These are phyloP conservation scores for Trypanosoma rangeli DNA, from an alignment of 208 protist species.

Conservation along the genomic window DNA sequence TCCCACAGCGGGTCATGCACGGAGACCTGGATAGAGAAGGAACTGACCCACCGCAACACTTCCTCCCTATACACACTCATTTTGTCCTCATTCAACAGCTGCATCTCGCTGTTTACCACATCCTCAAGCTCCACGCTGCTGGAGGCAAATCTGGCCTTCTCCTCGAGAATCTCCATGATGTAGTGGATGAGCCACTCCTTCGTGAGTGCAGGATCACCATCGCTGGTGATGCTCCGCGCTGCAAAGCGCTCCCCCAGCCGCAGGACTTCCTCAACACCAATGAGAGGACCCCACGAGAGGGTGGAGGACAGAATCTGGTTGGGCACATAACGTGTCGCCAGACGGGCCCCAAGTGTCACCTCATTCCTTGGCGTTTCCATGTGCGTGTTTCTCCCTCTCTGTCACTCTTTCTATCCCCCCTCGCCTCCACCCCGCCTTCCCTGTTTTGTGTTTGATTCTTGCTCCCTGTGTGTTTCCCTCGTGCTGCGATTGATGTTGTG, in stretches of 20 bases:
- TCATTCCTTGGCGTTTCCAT: neutral
- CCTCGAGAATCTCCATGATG: slow-evolving; percentile 42
- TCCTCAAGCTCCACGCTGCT: neutral
- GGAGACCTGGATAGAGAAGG: slow-evolving; percentile 16
- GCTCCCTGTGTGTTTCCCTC: neutral
- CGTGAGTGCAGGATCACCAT: slow-evolving; percentile 49
- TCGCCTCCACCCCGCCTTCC: neutral
- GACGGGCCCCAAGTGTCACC: slow-evolving; percentile 39
- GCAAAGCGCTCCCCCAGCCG: slow-evolving; percentile 7
- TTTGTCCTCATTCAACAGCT: neutral
- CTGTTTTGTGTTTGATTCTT: neutral
- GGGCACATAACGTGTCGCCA: slow-evolving; percentile 73
- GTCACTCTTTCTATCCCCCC: neutral
- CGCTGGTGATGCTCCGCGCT: slow-evolving; percentile 27
- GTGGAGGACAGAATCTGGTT: slow-evolving; percentile 63
- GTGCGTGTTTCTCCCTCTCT: too few relatives aligned
- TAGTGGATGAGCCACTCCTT: slow-evolving; percentile 66
- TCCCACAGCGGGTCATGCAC: slow-evolving; percentile 24
- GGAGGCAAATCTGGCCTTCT: slow-evolving; percentile 10
- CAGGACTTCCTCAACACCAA: slow-evolving; percentile 54
- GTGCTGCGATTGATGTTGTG: neutral
- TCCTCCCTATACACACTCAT: slow-evolving; percentile 7
- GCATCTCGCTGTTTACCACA: neutral
- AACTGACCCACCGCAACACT: slow-evolving; percentile 22
- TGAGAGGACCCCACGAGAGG: slow-evolving; percentile 50